phyloP scores from a whole-genome alignment of 2,329 filamentous ascomycete genomes.

The Pleochaeta shiraiana region DNA sequence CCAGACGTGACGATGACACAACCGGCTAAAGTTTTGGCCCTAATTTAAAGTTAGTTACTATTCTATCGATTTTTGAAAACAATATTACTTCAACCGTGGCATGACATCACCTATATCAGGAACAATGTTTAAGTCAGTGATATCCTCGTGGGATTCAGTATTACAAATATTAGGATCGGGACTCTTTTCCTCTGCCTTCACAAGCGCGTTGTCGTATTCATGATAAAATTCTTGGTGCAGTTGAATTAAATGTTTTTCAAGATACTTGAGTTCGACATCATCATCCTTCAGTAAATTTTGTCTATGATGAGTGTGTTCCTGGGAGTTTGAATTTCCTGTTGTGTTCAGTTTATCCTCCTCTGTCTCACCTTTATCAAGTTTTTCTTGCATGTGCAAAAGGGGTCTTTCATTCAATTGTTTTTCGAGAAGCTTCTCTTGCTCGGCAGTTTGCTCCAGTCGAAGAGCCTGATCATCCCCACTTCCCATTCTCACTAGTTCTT shows the following conservation, averaged over 20 bases:
- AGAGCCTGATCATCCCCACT: conserved; percentile 39
- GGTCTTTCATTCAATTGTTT: conserved; percentile 80
- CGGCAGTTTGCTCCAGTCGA: conserved; percentile 54
- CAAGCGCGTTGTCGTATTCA: conserved; percentile 40
- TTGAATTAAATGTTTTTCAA: conserved; percentile 52
- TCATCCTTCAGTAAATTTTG: conserved; percentile 76
- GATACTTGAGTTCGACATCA: conserved; percentile 56
- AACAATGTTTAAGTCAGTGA: conserved; percentile 33
- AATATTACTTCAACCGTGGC: conserved; percentile 44
- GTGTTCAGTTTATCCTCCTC: conserved; percentile 22
- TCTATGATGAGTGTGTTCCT: conserved; percentile 22
- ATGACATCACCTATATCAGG: conserved; percentile 79
- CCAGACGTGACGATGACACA: conserved; percentile 75
- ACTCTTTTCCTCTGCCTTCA: conserved; percentile 20
- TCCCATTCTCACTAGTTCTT: conserved; percentile 57
- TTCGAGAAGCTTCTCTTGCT: conserved; percentile 72
- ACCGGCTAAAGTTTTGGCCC: conserved; percentile 43
- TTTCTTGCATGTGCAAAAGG: conserved; percentile 75
- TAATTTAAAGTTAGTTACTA: conserved; percentile 11
- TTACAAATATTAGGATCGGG: conserved; percentile 24
- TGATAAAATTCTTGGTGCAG: conserved; percentile 69
- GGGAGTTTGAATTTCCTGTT: conserved; percentile 19
- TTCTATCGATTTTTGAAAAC: neutral
- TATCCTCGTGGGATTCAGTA: conserved; percentile 21
- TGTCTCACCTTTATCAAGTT: conserved; percentile 69